Evolutionary conservation across 805 yeast genomes (phyloP).

Genomic region (Starmerella floricola): DNA sequence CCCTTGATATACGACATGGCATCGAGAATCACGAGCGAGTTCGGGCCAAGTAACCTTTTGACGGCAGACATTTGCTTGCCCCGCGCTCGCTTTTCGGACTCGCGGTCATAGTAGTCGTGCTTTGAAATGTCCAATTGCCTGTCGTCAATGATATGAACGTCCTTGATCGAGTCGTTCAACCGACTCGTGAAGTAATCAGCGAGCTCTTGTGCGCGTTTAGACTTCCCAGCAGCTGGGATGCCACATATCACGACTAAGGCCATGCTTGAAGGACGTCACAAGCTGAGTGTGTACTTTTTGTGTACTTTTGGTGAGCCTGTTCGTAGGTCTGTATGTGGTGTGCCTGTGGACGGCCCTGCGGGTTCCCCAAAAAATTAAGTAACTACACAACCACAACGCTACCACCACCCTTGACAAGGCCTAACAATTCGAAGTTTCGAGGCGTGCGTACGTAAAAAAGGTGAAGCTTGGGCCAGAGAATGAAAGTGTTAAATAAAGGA

Average conservation of each 20-base stretch:
- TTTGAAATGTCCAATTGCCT: constrained; percentile 63
- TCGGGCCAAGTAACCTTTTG: constrained; percentile 59
- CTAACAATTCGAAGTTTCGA: too few species aligned
- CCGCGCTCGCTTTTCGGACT: constrained; percentile 66
- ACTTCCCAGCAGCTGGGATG: constrained; percentile 73
- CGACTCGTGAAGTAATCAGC: constrained; percentile 36
- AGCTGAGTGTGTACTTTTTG: too few species aligned
- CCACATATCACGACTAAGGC: constrained; percentile 80
- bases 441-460: too few species aligned
- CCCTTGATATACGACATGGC: constrained; percentile 86
- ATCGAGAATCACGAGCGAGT: constrained; percentile 71
- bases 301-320: too few species aligned
- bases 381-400: neutral
- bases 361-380: constrained; percentile 5
- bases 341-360: too few species aligned
- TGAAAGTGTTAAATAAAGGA: neutral
- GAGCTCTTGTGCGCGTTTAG: constrained; percentile 55
- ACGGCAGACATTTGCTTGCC: constrained; percentile 83
- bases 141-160: constrained; percentile 63
- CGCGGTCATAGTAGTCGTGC: constrained; percentile 55
- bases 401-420: too few species aligned
- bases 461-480: too few species aligned
- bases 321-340: too few species aligned
- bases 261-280: too few species aligned
- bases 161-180: constrained; percentile 32